These are phyloP conservation scores for Suhomyces kunorum DNA, from an alignment of 1,139 yeast species.

Conservation along the genomic window DNA sequence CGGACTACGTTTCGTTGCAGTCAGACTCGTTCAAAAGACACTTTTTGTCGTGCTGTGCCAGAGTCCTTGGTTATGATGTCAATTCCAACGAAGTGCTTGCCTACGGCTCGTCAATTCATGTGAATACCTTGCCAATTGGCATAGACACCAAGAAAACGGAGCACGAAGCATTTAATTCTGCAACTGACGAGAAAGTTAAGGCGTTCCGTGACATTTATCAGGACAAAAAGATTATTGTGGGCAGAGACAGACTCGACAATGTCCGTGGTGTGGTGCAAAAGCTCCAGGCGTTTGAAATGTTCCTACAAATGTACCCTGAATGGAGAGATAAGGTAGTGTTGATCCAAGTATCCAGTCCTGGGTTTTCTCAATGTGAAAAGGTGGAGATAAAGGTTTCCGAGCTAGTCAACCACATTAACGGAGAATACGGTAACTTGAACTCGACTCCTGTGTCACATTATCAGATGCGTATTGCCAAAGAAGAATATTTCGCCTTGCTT, in stretches of 20 bases:
- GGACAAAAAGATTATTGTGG: slow-evolving; percentile 75
- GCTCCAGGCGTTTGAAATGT: slow-evolving; percentile 76
- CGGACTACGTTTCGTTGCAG: slow-evolving; percentile 85
- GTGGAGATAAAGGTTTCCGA: slow-evolving; percentile 81
- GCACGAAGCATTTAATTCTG: slow-evolving; percentile 51
- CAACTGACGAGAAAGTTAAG: slow-evolving; percentile 38
- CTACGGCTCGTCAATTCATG: slow-evolving; percentile 73
- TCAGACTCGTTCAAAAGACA: slow-evolving; percentile 85
- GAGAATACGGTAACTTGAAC: slow-evolving; percentile 77
- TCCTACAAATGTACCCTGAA: slow-evolving; percentile 86
- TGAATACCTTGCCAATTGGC: slow-evolving; percentile 81
- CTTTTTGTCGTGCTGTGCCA: slow-evolving; percentile 83
- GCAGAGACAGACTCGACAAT: slow-evolving; percentile 77
- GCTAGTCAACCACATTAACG: slow-evolving; percentile 74
- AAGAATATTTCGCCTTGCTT: slow-evolving; percentile 84
- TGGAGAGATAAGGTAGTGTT: slow-evolving; percentile 87
- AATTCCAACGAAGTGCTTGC: slow-evolving; percentile 62
- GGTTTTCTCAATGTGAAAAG: slow-evolving; percentile 55
- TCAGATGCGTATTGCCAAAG: slow-evolving; percentile 84
- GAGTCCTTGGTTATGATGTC: slow-evolving; percentile 73
- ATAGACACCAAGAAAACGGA: slow-evolving; percentile 71
- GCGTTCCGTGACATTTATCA: slow-evolving; percentile 68
- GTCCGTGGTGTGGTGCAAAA: slow-evolving; percentile 85
- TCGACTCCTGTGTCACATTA: slow-evolving; percentile 87
- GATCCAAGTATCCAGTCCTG: slow-evolving; percentile 89